Base-by-base conservation (phyloP, 371 early-diverging fungal genomes). In the Nematocida parisii region DNA sequence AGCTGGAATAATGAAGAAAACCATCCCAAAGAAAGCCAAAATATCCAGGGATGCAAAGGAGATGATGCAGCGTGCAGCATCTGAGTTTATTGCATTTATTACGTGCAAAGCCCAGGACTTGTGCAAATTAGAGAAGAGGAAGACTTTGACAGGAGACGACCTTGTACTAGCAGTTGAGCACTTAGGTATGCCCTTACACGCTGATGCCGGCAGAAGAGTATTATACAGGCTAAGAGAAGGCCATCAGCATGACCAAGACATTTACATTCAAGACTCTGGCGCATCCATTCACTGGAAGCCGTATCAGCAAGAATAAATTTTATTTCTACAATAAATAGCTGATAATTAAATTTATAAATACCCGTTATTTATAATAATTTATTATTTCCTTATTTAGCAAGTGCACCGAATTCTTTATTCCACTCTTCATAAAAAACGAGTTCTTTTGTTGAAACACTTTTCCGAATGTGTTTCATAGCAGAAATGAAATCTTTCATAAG, bases 141-240 rank as follows among this genome's bases (percentile, higher is more conserved):
- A 97, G 85, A 97, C 97, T 0, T 93, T 98, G 84, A 96, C 93
- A 83, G 96, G 97, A n/a, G 99, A 98, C 83, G 99, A 98, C 88
- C 92, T 98, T 47, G 88, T 98, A 61, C 93, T 95, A 92, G 95
- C 99, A 3, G 93, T 98, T 94, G 93, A 95, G 84, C 92, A 93
- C 18, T 90, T 98, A 73, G 97, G 97, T 1, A 95, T 98, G 89
- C 96, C 95, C 74, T 93, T 93, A 87, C 96, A 97, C 89, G 91
- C 92, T 13, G 96, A 95, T 58, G 80, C 80, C 1, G 80, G 80
- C 39, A 66, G 80, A 44, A 57, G 80, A 54, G 47, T 60, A n/a
- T 71, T 77, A 22, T 77, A 77, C 52, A 77, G 60, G 57, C 68
- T 77, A 46, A 68, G 71, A 47, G 80, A 77, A 60, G 75, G 75